Base-by-base conservation (phyloP, 2,329 filamentous ascomycete genomes). In the Fusarium burgessii region DNA sequence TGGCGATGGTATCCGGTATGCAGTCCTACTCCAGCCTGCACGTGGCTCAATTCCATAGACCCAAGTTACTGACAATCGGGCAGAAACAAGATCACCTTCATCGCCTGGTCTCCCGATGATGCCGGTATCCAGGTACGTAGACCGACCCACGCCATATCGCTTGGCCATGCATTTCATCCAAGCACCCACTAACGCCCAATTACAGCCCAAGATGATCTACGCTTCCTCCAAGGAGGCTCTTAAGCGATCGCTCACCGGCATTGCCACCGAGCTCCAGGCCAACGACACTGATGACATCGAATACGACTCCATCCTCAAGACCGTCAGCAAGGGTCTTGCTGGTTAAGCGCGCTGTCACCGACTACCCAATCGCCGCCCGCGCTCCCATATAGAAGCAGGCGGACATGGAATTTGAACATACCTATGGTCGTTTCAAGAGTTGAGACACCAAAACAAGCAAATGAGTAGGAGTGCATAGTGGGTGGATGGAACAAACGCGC, bases 211-310 rank as follows among this genome's bases (percentile, higher is more conserved):
- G 88, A 96, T 96, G 93, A 88, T 94, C 82, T 96, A 95, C 87
- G 92, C 93, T 77, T 93, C 93, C 56, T 96, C 93, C 83, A 96
- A 95, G 86, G 92, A 95, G 78, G 91, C 92, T 66, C 88, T 96
- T 75, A 95, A 94, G 89, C 91, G 91, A 82, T 83, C 92, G 54
- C 88, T 96, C 71, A 92, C 89, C 79, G 93, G 92, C 71, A 84
- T 95, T 76, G 91, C 91, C 68, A 84, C 86, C 77, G 93, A 95
- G 81, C 87, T 95, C 77, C 93, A 96, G 86, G 93, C 92, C 85
- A 95, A 95, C 85, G 93, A 95, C 82, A 83, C 84, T 75, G 92
- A 94, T 82, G 93, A 95, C 82, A 92, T 96, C 79, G 92, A 95
- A 85, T 91, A 90, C 82, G 89, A 92, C 72, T 87, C 85, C 78